Base-by-base conservation (phyloP, 768 basidiomycete genomes). In the Royoungia palumana region DNA sequence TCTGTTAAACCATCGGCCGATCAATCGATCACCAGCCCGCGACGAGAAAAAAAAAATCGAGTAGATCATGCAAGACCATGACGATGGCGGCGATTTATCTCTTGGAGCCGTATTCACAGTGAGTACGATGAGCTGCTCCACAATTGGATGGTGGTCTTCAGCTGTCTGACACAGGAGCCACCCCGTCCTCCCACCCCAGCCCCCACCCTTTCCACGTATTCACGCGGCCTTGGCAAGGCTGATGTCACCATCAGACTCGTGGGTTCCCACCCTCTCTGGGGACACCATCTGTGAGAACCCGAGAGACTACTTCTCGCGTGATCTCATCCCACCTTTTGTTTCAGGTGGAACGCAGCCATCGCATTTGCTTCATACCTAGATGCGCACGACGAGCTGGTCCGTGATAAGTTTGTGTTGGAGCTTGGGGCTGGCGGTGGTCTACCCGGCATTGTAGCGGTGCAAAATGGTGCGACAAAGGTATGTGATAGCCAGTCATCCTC, bases 401-500 rank as follows among this genome's bases (percentile, higher is more conserved):
- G 56, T 1, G 67, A 68, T 6, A 72, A 67, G 30, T 67, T 64
- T 41, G 82, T 97, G 0, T 73, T 97, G 2, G 96, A 99, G 65
- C 79, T 98, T 0, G 96, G 96, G 0, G 96, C 96, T 0, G 96
- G 94, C 0, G 94, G 91, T 1, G 95, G 85, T 3, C 72, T 98
- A 6, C 96, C 96, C 0, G 82, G 88, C 4, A 74, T 99, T 7
- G 79, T 94, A 2, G 73, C 85, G 0, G 80, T 77, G 0, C 78
- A 84, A 35, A 84, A 82, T 49, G 87, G 85, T 0, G 92, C 93
- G 0, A 60, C 65, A 35, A 79, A 78, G 61, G 93, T 89, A 17
- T 2, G 56, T 35, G 30, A 41, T 41, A 21, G 34, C 20, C 12
- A 24, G 35, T 19, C 14, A 5, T 19, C 11, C 4, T 1, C 32